These are phyloP conservation scores for Nepenthes alata DNA, from an alignment of 179 eudicot genomes.

Conservation along the genomic window DNA sequence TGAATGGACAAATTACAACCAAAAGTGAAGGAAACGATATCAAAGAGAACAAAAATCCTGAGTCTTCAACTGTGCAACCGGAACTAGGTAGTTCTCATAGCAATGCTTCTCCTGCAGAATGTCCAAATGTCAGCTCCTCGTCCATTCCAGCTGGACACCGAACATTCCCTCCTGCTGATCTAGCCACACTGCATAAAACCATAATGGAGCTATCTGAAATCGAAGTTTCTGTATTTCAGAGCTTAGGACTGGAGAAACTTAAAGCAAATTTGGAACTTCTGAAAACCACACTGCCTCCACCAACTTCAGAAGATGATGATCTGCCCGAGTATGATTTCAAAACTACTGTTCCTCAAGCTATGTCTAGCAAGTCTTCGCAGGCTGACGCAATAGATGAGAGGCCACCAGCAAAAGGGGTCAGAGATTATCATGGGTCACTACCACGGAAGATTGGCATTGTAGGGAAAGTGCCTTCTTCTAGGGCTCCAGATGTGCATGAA, in stretches of 20 bases:
- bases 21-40: slow-evolving; percentile 11
- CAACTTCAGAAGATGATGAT: slow-evolving; percentile 44
- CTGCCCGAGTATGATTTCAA: slow-evolving; percentile 70
- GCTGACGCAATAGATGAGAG: slow-evolving; percentile 6
- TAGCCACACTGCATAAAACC: slow-evolving; percentile 7
- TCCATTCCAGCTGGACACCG: slow-evolving; percentile 2
- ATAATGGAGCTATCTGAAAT: slow-evolving; percentile 12
- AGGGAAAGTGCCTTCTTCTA: background rate
- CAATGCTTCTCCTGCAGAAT: background rate
- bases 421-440: background rate
- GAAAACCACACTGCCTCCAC: slow-evolving; percentile 12
- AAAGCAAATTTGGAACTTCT: slow-evolving; percentile 12
- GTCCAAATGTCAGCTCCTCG: background rate
- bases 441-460: background rate
- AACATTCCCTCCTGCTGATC: slow-evolving; percentile 7
- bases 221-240: slow-evolving; percentile 9
- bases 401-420: slow-evolving; percentile 5
- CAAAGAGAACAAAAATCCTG: slow-evolving; percentile 14
- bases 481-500: background rate
- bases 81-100: slow-evolving; percentile 8
- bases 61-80: slow-evolving; percentile 9
- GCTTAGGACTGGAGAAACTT: slow-evolving; percentile 14
- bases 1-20: slow-evolving; percentile 3
- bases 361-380: slow-evolving; percentile 10
- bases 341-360: slow-evolving; percentile 17